Conservation (phyloP, 2,329 filamentous ascomycete genomes). For the Arthrocladium fulminans region DNA sequence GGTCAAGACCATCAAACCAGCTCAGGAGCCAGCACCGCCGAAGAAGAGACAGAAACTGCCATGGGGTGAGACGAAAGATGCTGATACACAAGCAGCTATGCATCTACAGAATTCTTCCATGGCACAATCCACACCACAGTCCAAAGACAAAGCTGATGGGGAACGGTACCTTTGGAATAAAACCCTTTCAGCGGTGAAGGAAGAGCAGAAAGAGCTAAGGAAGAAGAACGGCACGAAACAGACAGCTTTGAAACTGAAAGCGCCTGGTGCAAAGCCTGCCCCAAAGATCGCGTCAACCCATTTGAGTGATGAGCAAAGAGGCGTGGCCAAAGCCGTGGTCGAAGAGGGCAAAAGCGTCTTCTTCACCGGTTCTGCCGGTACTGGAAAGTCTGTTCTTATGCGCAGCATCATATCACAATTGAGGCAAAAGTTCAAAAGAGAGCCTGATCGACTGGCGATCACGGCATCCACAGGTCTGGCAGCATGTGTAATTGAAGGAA, state of each 20-base stretch:
- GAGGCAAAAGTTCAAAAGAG: slow-evolving; percentile 63
- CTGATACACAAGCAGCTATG: not conserved
- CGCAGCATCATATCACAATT: slow-evolving; percentile 78
- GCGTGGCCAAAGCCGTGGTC: slow-evolving; percentile 74
- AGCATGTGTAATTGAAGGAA: slow-evolving; percentile 91
- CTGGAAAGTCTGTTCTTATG: slow-evolving; percentile 94
- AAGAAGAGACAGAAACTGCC: slow-evolving; percentile 60
- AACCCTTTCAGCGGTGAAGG: slow-evolving; percentile 64
- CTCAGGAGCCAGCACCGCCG: slow-evolving; percentile 23
- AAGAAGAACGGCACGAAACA: slow-evolving; percentile 44
- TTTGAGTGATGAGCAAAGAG: slow-evolving; percentile 76
- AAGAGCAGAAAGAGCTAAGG: slow-evolving; percentile 65
- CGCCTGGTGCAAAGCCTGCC: slow-evolving; percentile 32
- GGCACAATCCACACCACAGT: slow-evolving; percentile 30
- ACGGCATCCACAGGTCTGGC: slow-evolving; percentile 94
- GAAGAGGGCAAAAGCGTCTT: slow-evolving; percentile 81
- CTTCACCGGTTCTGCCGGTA: slow-evolving; percentile 93
- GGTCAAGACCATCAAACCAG: slow-evolving; percentile 1
- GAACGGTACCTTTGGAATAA: slow-evolving; percentile 57
- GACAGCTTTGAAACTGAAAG: slow-evolving; percentile 28
- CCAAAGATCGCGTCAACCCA: slow-evolving; percentile 44
- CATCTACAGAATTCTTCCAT: not conserved
- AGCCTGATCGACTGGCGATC: slow-evolving; percentile 79
- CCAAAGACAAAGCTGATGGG: slow-evolving; percentile 31
- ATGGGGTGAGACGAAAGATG: slow-evolving; percentile 38